Conservation (phyloP, 1,139 yeast species). For the Scheffersomyces insectosa region DNA sequence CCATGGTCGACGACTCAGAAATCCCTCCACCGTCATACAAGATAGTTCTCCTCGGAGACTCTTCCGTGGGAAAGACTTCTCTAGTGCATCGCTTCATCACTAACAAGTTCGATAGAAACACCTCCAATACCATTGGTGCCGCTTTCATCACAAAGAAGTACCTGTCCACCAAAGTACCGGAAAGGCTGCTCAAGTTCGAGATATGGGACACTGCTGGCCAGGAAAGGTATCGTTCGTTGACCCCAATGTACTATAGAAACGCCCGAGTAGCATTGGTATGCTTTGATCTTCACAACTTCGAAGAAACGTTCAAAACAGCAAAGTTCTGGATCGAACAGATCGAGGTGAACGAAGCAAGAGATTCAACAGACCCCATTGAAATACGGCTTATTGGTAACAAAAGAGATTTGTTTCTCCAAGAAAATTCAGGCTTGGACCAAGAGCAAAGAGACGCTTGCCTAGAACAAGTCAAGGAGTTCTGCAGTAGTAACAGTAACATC, state of each 20-base stretch:
- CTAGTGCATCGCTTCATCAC: slow-evolving; percentile 45
- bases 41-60: slow-evolving; percentile 47
- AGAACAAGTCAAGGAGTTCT: slow-evolving; percentile 7
- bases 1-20: background rate
- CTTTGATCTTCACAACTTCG: slow-evolving; percentile 35
- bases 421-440: background rate
- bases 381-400: slow-evolving; percentile 17
- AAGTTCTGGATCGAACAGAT: slow-evolving; percentile 49
- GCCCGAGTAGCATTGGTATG: slow-evolving; percentile 38
- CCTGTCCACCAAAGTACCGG: slow-evolving; percentile 22
- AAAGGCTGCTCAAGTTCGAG: slow-evolving; percentile 44
- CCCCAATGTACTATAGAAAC: slow-evolving; percentile 51
- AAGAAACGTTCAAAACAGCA: slow-evolving; percentile 37
- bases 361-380: slow-evolving; percentile 18
- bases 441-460: slow-evolving; percentile 1
- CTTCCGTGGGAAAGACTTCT: slow-evolving; percentile 50
- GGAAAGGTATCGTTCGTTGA: slow-evolving; percentile 47
- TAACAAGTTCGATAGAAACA: slow-evolving; percentile 34
- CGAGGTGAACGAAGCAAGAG: slow-evolving; percentile 24
- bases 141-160: slow-evolving; percentile 46
- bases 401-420: slow-evolving; percentile 8
- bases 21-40: slow-evolving; percentile 30
- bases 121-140: slow-evolving; percentile 51
- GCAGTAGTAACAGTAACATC: slow-evolving; percentile 3
- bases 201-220: slow-evolving; percentile 57